Evolutionary conservation across 345 rosid species (phyloP).

Genomic region (Passiflora organensis): DNA sequence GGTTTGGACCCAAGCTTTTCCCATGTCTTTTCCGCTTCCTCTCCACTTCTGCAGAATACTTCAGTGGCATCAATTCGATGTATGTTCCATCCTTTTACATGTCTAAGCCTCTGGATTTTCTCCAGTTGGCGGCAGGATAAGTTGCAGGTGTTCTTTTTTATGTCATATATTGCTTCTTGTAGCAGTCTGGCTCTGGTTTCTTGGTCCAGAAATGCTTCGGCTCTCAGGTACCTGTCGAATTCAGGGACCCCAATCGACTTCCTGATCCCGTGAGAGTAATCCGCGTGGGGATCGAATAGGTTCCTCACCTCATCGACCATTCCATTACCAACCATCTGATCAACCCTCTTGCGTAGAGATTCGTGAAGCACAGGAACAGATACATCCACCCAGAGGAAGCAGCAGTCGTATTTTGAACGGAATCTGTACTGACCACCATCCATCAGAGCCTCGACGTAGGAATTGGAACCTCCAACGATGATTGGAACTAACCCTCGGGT

Average conservation of each 20-base stretch:
- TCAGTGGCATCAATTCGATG: constrained; percentile 63
- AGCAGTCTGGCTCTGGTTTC: constrained; percentile 27
- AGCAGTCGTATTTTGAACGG: constrained; percentile 47
- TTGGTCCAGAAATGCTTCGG: constrained; percentile 32
- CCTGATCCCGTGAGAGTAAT: constrained; percentile 41
- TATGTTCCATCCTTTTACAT: constrained; percentile 55
- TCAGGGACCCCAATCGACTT: constrained; percentile 77
- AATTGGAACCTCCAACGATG: constrained; percentile 81
- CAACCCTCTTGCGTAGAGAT: constrained; percentile 54
- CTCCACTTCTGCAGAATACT: constrained; percentile 36
- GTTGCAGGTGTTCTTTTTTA: constrained; percentile 48
- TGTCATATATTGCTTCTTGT: constrained; percentile 40
- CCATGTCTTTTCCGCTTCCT: constrained; percentile 62
- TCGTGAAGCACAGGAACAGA: constrained; percentile 44
- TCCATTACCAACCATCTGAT: constrained; percentile 61
- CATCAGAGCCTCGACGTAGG: constrained; percentile 57
- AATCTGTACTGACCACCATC: constrained; percentile 29
- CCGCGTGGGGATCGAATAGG: constrained; percentile 33
- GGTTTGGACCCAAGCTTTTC: constrained; percentile 52
- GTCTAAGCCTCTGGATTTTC: constrained; percentile 52
- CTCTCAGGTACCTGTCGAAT: constrained; percentile 44
- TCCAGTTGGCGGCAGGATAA: constrained; percentile 56
- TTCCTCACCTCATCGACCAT: constrained; percentile 64
- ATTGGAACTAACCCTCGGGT: constrained; percentile 54
- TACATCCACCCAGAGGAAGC: constrained; percentile 73